Base-by-base conservation (phyloP, 2,329 filamentous ascomycete species). In the Hypoxylon sp. region DNA sequence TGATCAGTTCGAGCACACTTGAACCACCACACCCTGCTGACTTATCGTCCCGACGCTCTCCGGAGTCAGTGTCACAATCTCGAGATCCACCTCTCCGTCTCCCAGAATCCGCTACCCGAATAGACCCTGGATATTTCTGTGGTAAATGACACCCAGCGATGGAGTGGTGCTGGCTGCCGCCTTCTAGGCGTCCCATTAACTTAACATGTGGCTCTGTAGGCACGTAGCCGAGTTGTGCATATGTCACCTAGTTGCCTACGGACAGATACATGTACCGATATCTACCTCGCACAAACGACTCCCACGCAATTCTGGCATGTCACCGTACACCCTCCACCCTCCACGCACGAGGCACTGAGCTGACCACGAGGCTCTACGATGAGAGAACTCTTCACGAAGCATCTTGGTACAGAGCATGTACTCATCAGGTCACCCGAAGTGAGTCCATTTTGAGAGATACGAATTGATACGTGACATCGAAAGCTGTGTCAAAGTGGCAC, bases 121-220 rank as follows among this genome's bases (percentile, higher is more conserved):
- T 10, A 5, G 32, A 37, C 17, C 8, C 17, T 21, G 1, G 17
- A 21, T 11, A 10, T 51, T 29, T 57, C 27, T 62, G 56, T 56
- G 50, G 47, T 54, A 70, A 32, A 72, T 64, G 53, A 57, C 51
- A 56, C 65, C 59, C 67, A 53, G 59, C 65, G 61, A 47, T 35
- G 56, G 21, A 57, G 57, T 53, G 59, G 51, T 56, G 52, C 46
- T 46, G 47, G 35, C n/a, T 54, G 7, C 62, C 62, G 54, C n/a
- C 56, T 48, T 42, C 47, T 42, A 55, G 37, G 39, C 50, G 27
- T 15, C 50, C 27, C 19, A 54, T 37, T 31, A 44, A 52, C n/a
- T 15, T 15, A 58, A 55, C 55, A 59, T 68, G 50, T 55, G 69
- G 58, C 56, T 21, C 32, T 13, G 44, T 31, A 64, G 29, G 54